phyloP scores from a whole-genome alignment of 73 alveolate genomes.

The Symbiodinium pilosum region DNA sequence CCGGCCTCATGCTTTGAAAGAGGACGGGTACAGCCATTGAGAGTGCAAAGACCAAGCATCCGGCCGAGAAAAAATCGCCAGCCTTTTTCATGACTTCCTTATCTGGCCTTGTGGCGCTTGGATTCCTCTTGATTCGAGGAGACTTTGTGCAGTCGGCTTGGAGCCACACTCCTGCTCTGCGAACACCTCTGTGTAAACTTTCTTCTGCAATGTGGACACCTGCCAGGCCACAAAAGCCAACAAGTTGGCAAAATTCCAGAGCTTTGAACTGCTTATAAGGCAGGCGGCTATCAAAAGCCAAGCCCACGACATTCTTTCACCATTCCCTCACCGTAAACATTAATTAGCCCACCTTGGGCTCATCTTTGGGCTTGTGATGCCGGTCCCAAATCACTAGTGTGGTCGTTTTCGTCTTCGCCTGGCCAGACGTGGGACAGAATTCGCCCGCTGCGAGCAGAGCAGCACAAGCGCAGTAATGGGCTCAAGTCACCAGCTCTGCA shows the following conservation, averaged over 20 bases:
- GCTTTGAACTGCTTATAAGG: too few species aligned
- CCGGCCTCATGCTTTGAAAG: background rate
- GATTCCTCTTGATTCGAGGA: too few species aligned
- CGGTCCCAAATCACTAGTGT: constrained; percentile 74
- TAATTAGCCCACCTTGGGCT: constrained; percentile 23
- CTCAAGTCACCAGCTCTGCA: constrained; percentile 66
- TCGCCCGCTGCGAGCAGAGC: background rate
- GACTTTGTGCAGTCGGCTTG: too few species aligned
- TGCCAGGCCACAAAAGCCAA: background rate
- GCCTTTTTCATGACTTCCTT: constrained; percentile 70
- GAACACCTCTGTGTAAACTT: constrained; percentile 25
- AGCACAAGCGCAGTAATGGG: too few species aligned
- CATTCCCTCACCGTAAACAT: background rate
- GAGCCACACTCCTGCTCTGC: constrained; percentile 93
- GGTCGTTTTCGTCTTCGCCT: constrained; percentile 82
- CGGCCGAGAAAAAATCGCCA: constrained; percentile 43
- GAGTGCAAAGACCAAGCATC: too few species aligned
- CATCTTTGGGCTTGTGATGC: constrained; percentile 82
- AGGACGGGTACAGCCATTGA: background rate
- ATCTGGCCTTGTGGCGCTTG: constrained; percentile 43
- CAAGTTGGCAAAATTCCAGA: too few species aligned
- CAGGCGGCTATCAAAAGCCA: too few species aligned
- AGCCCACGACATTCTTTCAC: too few species aligned
- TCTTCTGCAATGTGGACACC: constrained; percentile 22
- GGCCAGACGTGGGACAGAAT: background rate